Base-by-base conservation (phyloP, 2,329 filamentous ascomycete species). In the Aspergillus alliaceus region DNA sequence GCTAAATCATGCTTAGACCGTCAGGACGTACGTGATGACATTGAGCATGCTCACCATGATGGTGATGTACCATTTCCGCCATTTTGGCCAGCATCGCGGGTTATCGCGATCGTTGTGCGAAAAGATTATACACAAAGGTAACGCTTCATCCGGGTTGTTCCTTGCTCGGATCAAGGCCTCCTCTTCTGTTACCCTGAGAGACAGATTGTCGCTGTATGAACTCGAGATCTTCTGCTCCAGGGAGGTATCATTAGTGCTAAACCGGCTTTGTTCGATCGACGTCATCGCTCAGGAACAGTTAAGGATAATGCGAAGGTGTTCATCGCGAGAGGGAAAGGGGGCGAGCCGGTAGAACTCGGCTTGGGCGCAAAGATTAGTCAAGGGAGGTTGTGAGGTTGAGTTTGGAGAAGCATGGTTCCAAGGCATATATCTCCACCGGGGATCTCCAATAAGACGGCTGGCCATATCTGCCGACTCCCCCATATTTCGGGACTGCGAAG, bases 51-150 rank as follows among this genome's bases (percentile, higher is more conserved):
- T 72, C 20, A 70, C 72, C n/a, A 78, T 64, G 31, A 67, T 63
- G 6, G 73, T 77, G 37, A 77, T 77, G 57, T 75, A 77, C 75
- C 75, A 78, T 57, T 75, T 75, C 27, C 68, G 69, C 59, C 58
- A 68, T 40, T 66, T 69, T 2, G 72, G 67, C 73, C 75, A 79
- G 44, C 76, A 71, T 34, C 74, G 69, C 9, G 77, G 77, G 54
- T 77, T 77, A 31, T 77, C 74, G 7, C 32, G 52, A 34, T 70
- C 68, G 7, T 59, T 42, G 5, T 46, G 32, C 6, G 51, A 57
- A 31, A 66, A 70, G 2, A 59, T 62, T 15, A 69, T 57, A 20
- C 59, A 49, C 31, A 70, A 61, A 2, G 66, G 66, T 4, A 68
- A 47, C 0, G 67, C 66, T 6, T 66, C 61, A 20, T 64, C 56